Base-by-base conservation (phyloP, 768 basidiomycete genomes). In the Suillus tomentosus region DNA sequence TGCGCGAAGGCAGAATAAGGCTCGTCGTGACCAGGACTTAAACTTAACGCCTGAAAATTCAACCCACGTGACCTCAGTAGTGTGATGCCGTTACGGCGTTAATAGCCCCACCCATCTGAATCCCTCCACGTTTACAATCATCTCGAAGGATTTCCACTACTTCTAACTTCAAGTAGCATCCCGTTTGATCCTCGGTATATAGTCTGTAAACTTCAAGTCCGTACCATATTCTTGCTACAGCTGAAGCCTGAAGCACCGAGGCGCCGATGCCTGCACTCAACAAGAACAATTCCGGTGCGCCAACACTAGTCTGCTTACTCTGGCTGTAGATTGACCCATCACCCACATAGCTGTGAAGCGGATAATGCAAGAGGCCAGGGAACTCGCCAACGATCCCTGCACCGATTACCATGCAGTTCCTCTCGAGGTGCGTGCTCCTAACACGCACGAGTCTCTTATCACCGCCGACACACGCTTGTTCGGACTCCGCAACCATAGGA, bases 351-450 rank as follows among this genome's bases (percentile, higher is more conserved):
- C 95, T 62, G 93, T 97, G 60, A 98, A 98, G 79, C 88, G 96
- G 42, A 97, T 99, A 69, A 91, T 99, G 89, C 94, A 95, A 75
- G 96, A 99, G 77, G 95, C 95, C 5, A 82, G 87, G 65, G 96
- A 99, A 72, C 85, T 98, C 15, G 87, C 89, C 1, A 87, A 85
- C 61, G 95, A 96, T 75, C 87, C 91, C 63, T 88, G 86, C 60
- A 88, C 90, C 1, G 95, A 96, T 72, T 98, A 96, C 72, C 80
- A 86, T 62, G 96, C 95, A 19, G 88, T 79, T 0, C 95, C 80
- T 71, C 85, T 81, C 65, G 96, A 83, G 90, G 95, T 91, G 57
- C 53, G 76, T 70, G n/a, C 40, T 63, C 63, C 8, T 61, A 42
- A 62, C 36, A 37, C 47, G 22, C 60, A 54, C 61, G 27, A 53